phyloP scores from a whole-genome alignment of 257 asterid genomes.

The Fraxinus anomala region DNA sequence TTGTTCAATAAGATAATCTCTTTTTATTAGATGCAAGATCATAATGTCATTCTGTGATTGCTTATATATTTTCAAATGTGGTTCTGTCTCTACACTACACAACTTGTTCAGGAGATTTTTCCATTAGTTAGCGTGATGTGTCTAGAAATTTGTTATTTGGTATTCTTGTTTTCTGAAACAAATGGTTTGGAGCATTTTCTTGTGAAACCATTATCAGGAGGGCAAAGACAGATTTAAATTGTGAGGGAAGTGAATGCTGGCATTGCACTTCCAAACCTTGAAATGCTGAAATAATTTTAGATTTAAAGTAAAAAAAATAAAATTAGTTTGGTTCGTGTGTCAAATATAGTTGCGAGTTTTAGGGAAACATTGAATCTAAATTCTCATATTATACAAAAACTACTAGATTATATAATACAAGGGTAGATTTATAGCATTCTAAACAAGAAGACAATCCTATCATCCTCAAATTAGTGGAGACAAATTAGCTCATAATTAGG shows the following conservation, averaged over 20 bases:
- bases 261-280: not conserved
- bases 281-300: not conserved
- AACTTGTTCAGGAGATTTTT: slow-evolving; percentile 17
- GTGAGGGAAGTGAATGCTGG: not conserved
- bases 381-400: not conserved
- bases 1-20: slow-evolving; percentile 11
- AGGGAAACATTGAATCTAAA: not conserved
- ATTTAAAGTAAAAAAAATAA: not conserved
- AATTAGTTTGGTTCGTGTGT: not conserved
- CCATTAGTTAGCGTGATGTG: slow-evolving; percentile 1
- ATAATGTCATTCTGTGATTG: slow-evolving; percentile 5
- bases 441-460: not conserved
- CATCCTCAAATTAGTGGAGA: no score
- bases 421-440: not conserved
- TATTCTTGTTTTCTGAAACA: not conserved
- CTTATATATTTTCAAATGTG: not conserved
- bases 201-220: not conserved
- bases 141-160: slow-evolving; percentile 15
- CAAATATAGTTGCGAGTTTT: not conserved
- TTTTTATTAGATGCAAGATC: slow-evolving; percentile 2
- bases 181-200: not conserved
- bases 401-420: not conserved
- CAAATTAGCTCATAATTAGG: no score
- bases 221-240: not conserved
- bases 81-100: not conserved